phyloP scores from a whole-genome alignment of 2,329 filamentous ascomycete species.

The Cladobotryum mycophilum region DNA sequence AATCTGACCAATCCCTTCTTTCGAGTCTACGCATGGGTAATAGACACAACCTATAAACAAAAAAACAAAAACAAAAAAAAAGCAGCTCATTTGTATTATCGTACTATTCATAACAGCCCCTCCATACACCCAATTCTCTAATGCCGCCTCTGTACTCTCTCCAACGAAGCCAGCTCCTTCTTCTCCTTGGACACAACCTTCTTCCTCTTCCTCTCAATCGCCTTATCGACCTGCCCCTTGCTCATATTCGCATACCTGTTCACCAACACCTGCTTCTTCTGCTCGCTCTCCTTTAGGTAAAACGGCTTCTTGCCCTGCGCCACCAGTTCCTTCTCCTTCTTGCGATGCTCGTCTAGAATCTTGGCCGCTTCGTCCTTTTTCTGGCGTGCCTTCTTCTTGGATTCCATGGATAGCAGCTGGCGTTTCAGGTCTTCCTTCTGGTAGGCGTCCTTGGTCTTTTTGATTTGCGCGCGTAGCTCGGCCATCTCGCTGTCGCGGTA shows the following conservation, averaged over 20 bases:
- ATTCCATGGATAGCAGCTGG: slow-evolving; percentile 71
- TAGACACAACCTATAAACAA: not conserved
- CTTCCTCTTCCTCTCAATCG: slow-evolving; percentile 82
- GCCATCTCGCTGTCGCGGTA: slow-evolving; percentile 82
- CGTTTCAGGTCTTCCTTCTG: slow-evolving; percentile 67
- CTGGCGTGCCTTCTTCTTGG: slow-evolving; percentile 63
- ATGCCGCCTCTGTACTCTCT: slow-evolving; percentile 19
- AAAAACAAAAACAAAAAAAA: no score
- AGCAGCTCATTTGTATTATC: no score
- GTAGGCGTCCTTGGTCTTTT: slow-evolving; percentile 55
- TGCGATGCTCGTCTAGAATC: slow-evolving; percentile 68
- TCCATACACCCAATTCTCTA: not conserved
- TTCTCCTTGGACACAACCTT: slow-evolving; percentile 83
- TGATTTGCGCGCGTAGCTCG: slow-evolving; percentile 62
- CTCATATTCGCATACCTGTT: slow-evolving; percentile 80
- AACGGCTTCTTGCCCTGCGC: slow-evolving; percentile 87
- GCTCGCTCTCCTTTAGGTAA: slow-evolving; percentile 85
- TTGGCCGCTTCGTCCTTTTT: slow-evolving; percentile 63
- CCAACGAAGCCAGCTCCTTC: slow-evolving; percentile 54
- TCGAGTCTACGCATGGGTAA: not conserved
- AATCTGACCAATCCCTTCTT: no score
- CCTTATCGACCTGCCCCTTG: slow-evolving; percentile 74
- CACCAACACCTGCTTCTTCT: slow-evolving; percentile 78
- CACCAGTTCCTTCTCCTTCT: slow-evolving; percentile 77
- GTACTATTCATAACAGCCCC: no score